Evolutionary conservation across 306 rosid species (phyloP), one percentile per base, ranked within the genome.

Genomic region (Lithocarpus polystachyus): DNA sequence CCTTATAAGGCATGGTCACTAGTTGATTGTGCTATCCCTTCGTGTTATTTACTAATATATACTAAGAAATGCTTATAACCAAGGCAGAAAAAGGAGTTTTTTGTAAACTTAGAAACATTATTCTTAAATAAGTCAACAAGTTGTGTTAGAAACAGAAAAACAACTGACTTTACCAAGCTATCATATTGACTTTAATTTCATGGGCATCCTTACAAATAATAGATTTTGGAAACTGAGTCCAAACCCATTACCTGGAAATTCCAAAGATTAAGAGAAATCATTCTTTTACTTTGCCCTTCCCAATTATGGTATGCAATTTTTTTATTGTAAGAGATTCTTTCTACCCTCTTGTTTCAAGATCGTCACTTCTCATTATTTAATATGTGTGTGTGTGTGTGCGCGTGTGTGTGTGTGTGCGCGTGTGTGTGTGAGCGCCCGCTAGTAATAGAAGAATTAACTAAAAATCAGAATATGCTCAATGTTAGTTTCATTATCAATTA

Each of bases 361-460:
- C 33, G 3, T 29, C 17, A 18, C 5, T 28, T 17, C 6, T 64
- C 45, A 7, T 37, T 26, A 64, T 31, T 64, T 5, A 5, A 2
- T 48, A 29, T 5, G 3, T 14, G 17, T 12, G 2, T 24, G 2
- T 2, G 7, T 13, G n/a, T n/a, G n/a, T n/a, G n/a, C n/a, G 4
- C 0, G 0, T 0, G 14, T 45, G 1, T 11, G 43, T 29, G 18
- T 5, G 45, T n/a, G n/a, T n/a, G n/a, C n/a, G 4, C 0, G 0
- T 0, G 14, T 45, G 1, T 11, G 43, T 29, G 18, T 5, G 45
- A 37, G 11, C 0, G 11, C 45, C 45, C 0, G 0, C 8, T 56
- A 56, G 20, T 56, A 1, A 5, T 20, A 20, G 65, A 22, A 23
- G 11, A 11, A 59, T 23, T 22, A 20, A 23, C 17, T 11, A 23